Conservation (phyloP, 2,329 filamentous ascomycete species). For the Fusarium nematophilum region DNA sequence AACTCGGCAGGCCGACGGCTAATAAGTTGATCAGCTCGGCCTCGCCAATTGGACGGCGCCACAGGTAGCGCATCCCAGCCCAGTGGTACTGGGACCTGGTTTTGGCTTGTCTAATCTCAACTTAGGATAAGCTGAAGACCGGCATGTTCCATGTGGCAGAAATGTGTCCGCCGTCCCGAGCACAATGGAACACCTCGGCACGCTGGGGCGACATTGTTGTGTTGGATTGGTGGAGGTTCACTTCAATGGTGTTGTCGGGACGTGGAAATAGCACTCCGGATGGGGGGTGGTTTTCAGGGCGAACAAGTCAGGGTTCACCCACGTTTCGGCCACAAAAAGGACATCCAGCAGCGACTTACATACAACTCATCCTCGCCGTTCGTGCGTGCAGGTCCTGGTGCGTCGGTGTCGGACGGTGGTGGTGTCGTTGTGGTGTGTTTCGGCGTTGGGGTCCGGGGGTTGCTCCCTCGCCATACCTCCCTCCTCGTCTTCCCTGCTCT, state of each 20-base stretch:
- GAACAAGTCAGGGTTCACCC: slow-evolving; percentile 31
- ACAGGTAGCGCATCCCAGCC: slow-evolving; percentile 31
- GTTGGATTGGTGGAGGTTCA: slow-evolving; percentile 36
- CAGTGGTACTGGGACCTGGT: slow-evolving; percentile 31
- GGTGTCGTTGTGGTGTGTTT: slow-evolving; percentile 45
- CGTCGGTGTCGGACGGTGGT: slow-evolving; percentile 40
- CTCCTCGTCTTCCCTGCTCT: slow-evolving; percentile 22
- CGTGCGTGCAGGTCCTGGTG: slow-evolving; percentile 14
- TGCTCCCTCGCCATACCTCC: slow-evolving; percentile 25
- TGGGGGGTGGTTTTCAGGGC: slow-evolving; percentile 30
- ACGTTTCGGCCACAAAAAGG: slow-evolving; percentile 23
- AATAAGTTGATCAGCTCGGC: slow-evolving; percentile 26
- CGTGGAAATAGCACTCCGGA: slow-evolving; percentile 24
- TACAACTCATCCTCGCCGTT: slow-evolving; percentile 10
- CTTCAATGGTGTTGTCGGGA: slow-evolving; percentile 25
- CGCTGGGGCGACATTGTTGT: slow-evolving; percentile 10
- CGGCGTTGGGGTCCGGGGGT: slow-evolving; percentile 21
- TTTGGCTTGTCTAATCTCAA: slow-evolving; percentile 33
- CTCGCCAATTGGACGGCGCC: slow-evolving; percentile 29
- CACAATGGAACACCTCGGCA: slow-evolving; percentile 13
- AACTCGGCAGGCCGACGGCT: slow-evolving; percentile 14
- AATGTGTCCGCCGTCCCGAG: slow-evolving; percentile 10
- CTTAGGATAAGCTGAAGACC: slow-evolving; percentile 11
- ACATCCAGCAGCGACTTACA: slow-evolving; percentile 13
- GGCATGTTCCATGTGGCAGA: slow-evolving; percentile 29